Conservation (phyloP, 202 grass and related monocot species). For the Digitaria exilis region DNA sequence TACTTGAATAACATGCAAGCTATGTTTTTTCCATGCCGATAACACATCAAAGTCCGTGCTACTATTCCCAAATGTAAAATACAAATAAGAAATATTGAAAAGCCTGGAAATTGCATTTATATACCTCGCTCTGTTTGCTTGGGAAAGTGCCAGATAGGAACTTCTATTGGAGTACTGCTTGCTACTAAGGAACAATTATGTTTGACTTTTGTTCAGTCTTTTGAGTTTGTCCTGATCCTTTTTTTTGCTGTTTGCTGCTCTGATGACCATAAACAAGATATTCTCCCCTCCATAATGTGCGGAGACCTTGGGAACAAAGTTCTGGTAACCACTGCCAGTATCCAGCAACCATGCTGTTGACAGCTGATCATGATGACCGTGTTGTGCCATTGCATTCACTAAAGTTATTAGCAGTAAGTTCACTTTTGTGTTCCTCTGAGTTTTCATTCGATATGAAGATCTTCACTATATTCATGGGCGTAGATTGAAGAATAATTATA, state of each 20-base stretch:
- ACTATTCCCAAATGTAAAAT: too few relatives aligned
- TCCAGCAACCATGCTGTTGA: constrained; percentile 85
- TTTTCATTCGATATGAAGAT: constrained; percentile 28
- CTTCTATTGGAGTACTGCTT: too few relatives aligned
- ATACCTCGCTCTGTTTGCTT: too few relatives aligned
- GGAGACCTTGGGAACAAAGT: constrained; percentile 74
- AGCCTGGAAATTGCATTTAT: too few relatives aligned
- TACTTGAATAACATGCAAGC: too few relatives aligned
- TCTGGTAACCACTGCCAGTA: constrained; percentile 53
- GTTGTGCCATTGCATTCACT: constrained; percentile 96
- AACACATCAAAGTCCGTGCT: too few relatives aligned
- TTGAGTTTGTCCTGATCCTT: constrained; percentile 21
- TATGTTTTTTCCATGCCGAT: too few relatives aligned
- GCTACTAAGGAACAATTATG: not conserved
- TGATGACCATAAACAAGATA: constrained; percentile 60
- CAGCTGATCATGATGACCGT: constrained; percentile 93
- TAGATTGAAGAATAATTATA: constrained; percentile 27
- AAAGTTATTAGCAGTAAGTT: constrained; percentile 92
- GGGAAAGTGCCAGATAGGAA: too few relatives aligned
- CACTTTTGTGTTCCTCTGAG: constrained; percentile 21
- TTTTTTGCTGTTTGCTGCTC: constrained; percentile 22
- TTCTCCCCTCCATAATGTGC: constrained; percentile 88
- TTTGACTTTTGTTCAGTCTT: constrained; percentile 1
- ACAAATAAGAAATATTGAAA: too few relatives aligned
- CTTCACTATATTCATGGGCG: not conserved